Conservation (phyloP, 768 basidiomycete species). For the Suillus hirtellus region DNA sequence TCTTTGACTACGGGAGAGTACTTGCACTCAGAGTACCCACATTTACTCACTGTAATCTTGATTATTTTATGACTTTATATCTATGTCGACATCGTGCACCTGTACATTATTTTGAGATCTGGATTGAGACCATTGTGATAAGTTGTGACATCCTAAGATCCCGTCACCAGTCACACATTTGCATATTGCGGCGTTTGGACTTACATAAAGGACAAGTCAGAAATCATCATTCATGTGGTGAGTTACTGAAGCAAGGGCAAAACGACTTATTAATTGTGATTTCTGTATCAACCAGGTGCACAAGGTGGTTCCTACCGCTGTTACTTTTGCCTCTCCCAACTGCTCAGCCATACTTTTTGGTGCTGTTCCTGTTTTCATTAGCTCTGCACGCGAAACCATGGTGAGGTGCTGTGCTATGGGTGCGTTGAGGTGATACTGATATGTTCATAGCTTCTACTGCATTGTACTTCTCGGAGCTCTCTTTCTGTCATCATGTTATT, state of each 20-base stretch:
- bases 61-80: background rate
- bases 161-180: background rate
- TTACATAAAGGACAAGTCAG: background rate
- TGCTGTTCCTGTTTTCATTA: slow-evolving; percentile 75
- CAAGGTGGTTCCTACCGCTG: slow-evolving; percentile 82
- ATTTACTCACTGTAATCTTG: background rate
- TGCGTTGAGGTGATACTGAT: slow-evolving; percentile 14
- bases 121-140: background rate
- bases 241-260: slow-evolving; percentile 25
- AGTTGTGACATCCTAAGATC: background rate
- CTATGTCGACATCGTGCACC: background rate
- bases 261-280: slow-evolving; percentile 1
- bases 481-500: slow-evolving; percentile 86
- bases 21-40: background rate
- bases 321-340: slow-evolving; percentile 76
- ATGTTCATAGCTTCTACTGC: slow-evolving; percentile 72
- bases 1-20: background rate
- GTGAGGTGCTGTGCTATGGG: slow-evolving; percentile 41
- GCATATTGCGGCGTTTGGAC: background rate
- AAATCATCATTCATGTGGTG: slow-evolving; percentile 56
- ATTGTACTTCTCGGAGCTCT: slow-evolving; percentile 80
- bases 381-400: slow-evolving; percentile 84
- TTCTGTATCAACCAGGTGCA: slow-evolving; percentile 56
- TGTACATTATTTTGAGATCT: background rate
- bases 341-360: slow-evolving; percentile 76